Evolutionary conservation across 176 grass and related monocot species (phyloP), one percentile per base, ranked within the genome.

Genomic region (Zizania latifolia): DNA sequence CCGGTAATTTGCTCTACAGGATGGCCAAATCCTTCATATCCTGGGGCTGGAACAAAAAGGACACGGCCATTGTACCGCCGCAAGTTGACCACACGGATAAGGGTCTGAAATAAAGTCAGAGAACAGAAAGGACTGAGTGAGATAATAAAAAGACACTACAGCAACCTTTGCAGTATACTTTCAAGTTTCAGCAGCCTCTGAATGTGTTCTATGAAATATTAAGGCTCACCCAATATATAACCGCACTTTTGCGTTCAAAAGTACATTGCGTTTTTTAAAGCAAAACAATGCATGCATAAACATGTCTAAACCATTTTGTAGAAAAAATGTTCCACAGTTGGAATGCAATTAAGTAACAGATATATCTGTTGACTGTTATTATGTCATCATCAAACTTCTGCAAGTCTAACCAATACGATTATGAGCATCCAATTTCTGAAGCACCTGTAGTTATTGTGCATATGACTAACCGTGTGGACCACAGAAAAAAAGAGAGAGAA

Each of bases 41-140:
- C 87, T 38, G 89, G 89, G 39, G 92, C 92, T 6, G 92, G 89
- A 34, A 99, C 72, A 48, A 99, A 95, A 36, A 90, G 79, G 56
- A 92, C 62, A 48, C 69, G 71, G 2, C 96, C 92, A 29, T 79
- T 81, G 85, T 95, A 99, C 70, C 48, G 78, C 75, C 92, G 80
- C 79, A 99, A 68, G 64, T 92, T 92, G 32, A 86, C 32, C 77
- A 82, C 56, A 27, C 96, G 87, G 28, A 92, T 31, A 44, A 99
- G 82, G 51, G 80, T 69, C 96, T 99, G 82, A 51, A 82, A 81
- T 55, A 56, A 82, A 78, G 62, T 78, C 68, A 83, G 68, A 83
- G 53, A n/a, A 54, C 26, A 17, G 15, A 59, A 58, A 65, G 63
- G 6, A n/a, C 34, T 38, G 8, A 8, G 8, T 24, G n/a, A 56